These are phyloP conservation scores for Pythium insidiosum DNA, from an alignment of 352 stramenopile genomes.

Conservation along the genomic window DNA sequence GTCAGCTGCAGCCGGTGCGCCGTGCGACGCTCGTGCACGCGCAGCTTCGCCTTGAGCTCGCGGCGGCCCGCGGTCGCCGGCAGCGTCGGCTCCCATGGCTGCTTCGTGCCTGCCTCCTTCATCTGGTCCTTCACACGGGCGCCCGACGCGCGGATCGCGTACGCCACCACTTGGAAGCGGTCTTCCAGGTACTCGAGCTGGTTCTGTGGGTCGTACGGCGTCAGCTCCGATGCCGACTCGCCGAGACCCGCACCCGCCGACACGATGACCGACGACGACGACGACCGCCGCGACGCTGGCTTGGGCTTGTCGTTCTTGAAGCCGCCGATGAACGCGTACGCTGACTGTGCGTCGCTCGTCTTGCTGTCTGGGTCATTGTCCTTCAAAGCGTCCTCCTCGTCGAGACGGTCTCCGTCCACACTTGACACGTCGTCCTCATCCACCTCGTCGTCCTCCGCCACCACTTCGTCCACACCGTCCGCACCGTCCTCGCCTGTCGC, in stretches of 20 bases:
- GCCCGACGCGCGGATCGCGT: conserved; percentile 75
- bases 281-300: no score
- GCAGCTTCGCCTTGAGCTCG: conserved; percentile 84
- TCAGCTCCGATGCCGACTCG: conserved; percentile 22
- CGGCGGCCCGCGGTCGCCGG: conserved; percentile 50
- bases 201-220: conserved; percentile 77
- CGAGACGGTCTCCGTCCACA: conserved; percentile 12
- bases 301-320: conserved; percentile 27
- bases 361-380: no score
- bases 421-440: conserved; percentile 10
- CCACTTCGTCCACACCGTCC: neutral
- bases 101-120: conserved; percentile 83
- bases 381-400: conserved; percentile 20
- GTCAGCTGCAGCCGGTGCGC: conserved; percentile 56
- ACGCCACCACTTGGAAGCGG: conserved; percentile 84
- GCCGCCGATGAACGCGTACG: conserved; percentile 68
- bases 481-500: conserved; percentile 6
- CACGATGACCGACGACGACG: conserved; percentile 11
- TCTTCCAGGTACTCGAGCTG: conserved; percentile 87
- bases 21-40: conserved; percentile 63
- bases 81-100: conserved; percentile 66
- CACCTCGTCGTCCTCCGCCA: neutral
- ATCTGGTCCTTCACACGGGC: conserved; percentile 85
- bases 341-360: no score
- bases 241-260: neutral